Base-by-base conservation (phyloP, 2,329 filamentous ascomycete species). In the Talaromyces piceae region DNA sequence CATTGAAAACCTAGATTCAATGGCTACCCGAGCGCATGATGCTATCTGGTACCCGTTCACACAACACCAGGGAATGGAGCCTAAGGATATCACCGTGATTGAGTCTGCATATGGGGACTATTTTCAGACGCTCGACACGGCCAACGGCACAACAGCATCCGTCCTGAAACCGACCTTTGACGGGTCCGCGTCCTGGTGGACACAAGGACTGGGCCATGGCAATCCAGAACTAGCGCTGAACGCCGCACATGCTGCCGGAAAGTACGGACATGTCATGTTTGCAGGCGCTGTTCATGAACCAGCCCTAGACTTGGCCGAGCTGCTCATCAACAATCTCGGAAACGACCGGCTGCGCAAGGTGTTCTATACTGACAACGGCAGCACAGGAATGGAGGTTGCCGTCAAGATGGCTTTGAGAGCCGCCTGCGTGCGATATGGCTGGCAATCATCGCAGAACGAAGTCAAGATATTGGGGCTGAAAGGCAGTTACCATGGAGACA, bases 181-280 rank as follows among this genome's bases (percentile, higher is more conserved):
- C 59, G 88, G 85, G 2, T 93, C 88, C 0, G 88, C 88, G 1
- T 91, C 87, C 0, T 94, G 89, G 88, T 94, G 89, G 88, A 94
- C 88, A 0, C 89, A 94, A 67, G 88, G 88, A 2, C 77, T 94
- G 0, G 88, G 89, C 1, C 89, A 94, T 57, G 86, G 83, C 5
- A 90, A 88, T 58, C 80, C 87, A 0, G 71, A 76, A 0, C 73
- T 94, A 1, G 80, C 87, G 0, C 77, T 93, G 1, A 82, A 86
- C 0, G 87, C 88, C 2, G 86, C 88, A 0, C 84, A 93, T 61
- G 88, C 89, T 0, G 87, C 88, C 1, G 88, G 88, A 6, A 78
- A 88, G 25, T 94, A 93, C 61, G 88, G 88, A 0, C 88, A 94
- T 66, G 86, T 93, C 58, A 93, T 94, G 86, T 93, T 94, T 61